Conservation (phyloP, 208 protist genomes). For the Trypanosomatidae sp. region DNA sequence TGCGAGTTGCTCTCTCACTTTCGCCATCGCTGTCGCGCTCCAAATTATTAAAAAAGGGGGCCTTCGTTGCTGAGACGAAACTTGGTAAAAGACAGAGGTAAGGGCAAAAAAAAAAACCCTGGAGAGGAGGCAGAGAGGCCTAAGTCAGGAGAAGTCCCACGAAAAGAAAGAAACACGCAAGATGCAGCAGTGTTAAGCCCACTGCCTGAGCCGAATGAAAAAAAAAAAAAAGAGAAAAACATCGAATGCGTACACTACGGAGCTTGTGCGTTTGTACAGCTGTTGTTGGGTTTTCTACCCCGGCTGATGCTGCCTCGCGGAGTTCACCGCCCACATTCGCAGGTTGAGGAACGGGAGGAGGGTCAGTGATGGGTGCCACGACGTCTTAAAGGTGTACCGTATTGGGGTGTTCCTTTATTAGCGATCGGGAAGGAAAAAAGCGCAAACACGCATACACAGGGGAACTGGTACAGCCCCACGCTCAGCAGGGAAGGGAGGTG, state of each 20-base stretch:
- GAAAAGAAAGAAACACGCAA: neutral
- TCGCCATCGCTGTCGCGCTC: neutral
- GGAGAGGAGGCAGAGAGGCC: neutral
- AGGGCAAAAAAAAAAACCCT: neutral
- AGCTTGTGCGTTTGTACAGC: neutral
- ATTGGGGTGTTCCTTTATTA: neutral
- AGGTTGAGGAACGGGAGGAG: neutral
- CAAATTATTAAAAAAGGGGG: no score
- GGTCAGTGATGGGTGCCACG: neutral
- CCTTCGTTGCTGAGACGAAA: neutral
- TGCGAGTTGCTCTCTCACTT: neutral
- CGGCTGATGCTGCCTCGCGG: neutral
- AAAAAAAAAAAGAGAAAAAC: slow-evolving; percentile 3
- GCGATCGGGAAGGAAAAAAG: neutral
- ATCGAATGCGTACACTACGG: neutral
- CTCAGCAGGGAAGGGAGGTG: neutral
- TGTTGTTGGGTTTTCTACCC: neutral
- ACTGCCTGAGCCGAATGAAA: neutral
- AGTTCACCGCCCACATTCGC: neutral
- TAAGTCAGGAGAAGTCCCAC: neutral
- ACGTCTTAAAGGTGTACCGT: neutral
- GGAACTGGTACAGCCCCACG: neutral
- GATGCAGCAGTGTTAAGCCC: neutral
- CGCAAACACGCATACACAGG: neutral
- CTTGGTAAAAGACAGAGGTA: neutral